A percentile compares a stretch with the other conserved stretches of the same genome.
phyloP scores from a whole-genome alignment of 805 yeast genomes.

The Candida alai region DNA sequence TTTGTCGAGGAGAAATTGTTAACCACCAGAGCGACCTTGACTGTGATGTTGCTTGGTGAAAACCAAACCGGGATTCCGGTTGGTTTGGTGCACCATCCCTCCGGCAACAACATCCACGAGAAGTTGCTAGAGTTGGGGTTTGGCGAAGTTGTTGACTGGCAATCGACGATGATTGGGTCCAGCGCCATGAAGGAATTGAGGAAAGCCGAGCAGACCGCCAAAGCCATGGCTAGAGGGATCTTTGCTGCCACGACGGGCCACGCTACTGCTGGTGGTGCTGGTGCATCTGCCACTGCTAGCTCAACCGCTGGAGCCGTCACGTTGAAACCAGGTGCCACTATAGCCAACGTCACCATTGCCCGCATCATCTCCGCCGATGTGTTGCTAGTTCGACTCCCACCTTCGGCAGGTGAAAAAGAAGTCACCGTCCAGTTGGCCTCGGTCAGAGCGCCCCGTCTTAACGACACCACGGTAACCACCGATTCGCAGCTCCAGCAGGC shows the following conservation, averaged over 20 bases:
- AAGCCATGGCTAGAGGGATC: constrained; percentile 51
- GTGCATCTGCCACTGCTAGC: constrained; percentile 11
- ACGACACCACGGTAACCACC: constrained; percentile 47
- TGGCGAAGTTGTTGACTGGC: constrained; percentile 80
- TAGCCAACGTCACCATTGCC: constrained; percentile 51
- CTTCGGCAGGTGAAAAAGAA: constrained; percentile 50
- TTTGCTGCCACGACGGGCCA: constrained; percentile 35
- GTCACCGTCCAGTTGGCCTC: constrained; percentile 73
- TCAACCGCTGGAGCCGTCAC: too few relatives aligned
- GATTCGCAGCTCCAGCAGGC: constrained; percentile 40
- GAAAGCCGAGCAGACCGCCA: constrained; percentile 62
- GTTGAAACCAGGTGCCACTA: constrained; percentile 44
- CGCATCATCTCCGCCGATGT: constrained; percentile 70
- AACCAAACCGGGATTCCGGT: constrained; percentile 59
- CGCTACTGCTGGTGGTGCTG: constrained; percentile 12
- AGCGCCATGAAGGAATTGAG: constrained; percentile 58
- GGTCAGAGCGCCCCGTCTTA: constrained; percentile 66
- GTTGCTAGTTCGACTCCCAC: constrained; percentile 46
- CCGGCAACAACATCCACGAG: constrained; percentile 68
- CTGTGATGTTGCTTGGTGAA: constrained; percentile 56
- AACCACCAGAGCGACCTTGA: constrained; percentile 51
- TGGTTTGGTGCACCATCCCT: constrained; percentile 62
- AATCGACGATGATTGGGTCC: constrained; percentile 64
- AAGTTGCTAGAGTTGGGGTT: constrained; percentile 65
- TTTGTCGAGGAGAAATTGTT: constrained; percentile 63